These are phyloP conservation scores for Pythium utonaiense DNA, from an alignment of 352 stramenopile species.

Conservation along the genomic window DNA sequence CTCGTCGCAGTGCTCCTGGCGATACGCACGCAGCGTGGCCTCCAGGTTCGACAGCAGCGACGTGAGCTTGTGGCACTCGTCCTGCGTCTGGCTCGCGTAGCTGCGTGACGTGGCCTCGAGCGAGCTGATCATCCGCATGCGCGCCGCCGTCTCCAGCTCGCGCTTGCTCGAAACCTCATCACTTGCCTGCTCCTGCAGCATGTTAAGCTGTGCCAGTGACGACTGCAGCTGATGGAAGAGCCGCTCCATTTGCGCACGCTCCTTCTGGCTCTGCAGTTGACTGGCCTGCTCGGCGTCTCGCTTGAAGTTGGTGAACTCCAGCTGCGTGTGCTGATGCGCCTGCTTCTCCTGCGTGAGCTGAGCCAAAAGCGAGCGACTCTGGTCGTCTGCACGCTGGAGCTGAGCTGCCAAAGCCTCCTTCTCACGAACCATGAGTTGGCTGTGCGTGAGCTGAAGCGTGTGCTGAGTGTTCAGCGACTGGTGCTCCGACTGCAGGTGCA, in stretches of 20 bases:
- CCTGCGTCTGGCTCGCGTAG: slow-evolving; percentile 48
- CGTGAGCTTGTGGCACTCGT: slow-evolving; percentile 56
- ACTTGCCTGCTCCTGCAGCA: slow-evolving; percentile 39
- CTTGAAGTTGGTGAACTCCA: slow-evolving; percentile 28
- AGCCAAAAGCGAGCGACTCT: slow-evolving; percentile 24
- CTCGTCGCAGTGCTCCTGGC: slow-evolving; percentile 65
- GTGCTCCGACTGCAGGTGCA: slow-evolving; percentile 13
- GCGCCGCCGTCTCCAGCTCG: slow-evolving; percentile 47
- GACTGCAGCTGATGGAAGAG: slow-evolving; percentile 52
- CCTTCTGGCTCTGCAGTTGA: slow-evolving; percentile 33
- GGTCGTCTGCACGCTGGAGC: slow-evolving; percentile 27
- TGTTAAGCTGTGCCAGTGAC: slow-evolving; percentile 43
- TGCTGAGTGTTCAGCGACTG: slow-evolving; percentile 23
- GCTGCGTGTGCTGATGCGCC: slow-evolving; percentile 26
- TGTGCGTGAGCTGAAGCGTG: slow-evolving; percentile 26
- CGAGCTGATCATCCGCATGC: slow-evolving; percentile 57
- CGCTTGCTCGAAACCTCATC: slow-evolving; percentile 34
- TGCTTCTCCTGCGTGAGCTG: slow-evolving; percentile 31
- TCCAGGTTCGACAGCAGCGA: slow-evolving; percentile 51
- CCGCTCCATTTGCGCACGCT: slow-evolving; percentile 43
- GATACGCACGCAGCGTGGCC: slow-evolving; percentile 39
- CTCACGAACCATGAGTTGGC: slow-evolving; percentile 29
- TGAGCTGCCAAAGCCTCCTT: slow-evolving; percentile 25
- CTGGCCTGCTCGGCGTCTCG: slow-evolving; percentile 37
- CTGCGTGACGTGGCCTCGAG: slow-evolving; percentile 56